A percentile compares a stretch with the other conserved stretches of the same genome.
Conservation (phyloP, 495 filamentous ascomycete species). For the Filosporella fistucella region DNA sequence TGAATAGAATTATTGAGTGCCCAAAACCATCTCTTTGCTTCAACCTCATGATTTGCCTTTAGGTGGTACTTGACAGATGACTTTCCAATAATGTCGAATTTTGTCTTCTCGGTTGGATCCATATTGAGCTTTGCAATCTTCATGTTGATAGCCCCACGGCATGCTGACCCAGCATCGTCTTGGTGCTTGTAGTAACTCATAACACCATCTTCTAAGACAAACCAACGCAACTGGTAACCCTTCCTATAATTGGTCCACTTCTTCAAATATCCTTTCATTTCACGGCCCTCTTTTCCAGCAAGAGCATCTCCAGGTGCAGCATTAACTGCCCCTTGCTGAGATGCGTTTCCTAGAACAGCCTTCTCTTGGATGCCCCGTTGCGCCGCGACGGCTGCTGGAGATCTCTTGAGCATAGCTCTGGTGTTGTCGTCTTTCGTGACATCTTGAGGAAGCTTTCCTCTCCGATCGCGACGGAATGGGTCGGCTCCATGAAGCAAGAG, state of each 20-base stretch:
- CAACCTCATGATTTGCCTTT: slow-evolving; percentile 92
- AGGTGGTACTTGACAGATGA: slow-evolving; percentile 98
- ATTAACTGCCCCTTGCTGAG: slow-evolving; percentile 47
- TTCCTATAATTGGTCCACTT: slow-evolving; percentile 99
- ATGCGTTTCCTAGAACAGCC: slow-evolving; percentile 78
- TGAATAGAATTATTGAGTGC: slow-evolving; percentile 98
- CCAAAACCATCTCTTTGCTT: slow-evolving; percentile 96
- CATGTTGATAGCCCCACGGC: slow-evolving; percentile 98
- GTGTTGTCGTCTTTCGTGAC: slow-evolving; percentile 94
- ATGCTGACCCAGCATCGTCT: slow-evolving; percentile 88
- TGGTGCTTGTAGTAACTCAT: slow-evolving; percentile 99
- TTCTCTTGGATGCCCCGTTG: slow-evolving; percentile 96
- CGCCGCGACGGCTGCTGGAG: slow-evolving; percentile 88
- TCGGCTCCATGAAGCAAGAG: slow-evolving; percentile 95
- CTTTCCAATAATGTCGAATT: slow-evolving; percentile 95
- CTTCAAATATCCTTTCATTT: slow-evolving; percentile 98
- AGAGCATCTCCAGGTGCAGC: slow-evolving; percentile 58
- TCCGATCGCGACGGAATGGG: slow-evolving; percentile 88
- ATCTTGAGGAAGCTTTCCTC: slow-evolving; percentile 93
- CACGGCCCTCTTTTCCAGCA: slow-evolving; percentile 78
- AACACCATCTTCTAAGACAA: slow-evolving; percentile 95
- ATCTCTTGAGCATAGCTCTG: slow-evolving; percentile 81
- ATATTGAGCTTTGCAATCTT: slow-evolving; percentile 89
- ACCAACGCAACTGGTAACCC: slow-evolving; percentile 95
- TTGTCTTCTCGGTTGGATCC: slow-evolving; percentile 94